Percentiles rank a stretch among this genome's conserved stretches.
phyloP scores from a whole-genome alignment of 169 alveolate genomes.

The Plasmodium falciparum region DNA sequence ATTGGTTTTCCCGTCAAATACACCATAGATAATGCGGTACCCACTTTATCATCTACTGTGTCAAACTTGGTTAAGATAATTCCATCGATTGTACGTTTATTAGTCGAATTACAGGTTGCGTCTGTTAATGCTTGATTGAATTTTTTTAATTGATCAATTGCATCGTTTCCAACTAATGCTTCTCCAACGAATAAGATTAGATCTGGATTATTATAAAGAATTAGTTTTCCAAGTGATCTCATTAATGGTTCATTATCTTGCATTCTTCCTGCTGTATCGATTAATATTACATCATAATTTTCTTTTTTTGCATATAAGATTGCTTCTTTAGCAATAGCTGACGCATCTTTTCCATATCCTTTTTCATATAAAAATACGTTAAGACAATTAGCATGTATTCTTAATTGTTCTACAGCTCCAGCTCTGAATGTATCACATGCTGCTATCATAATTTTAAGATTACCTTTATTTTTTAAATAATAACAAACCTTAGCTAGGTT shows the following conservation, averaged over 20 bases:
- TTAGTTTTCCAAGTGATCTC: slow-evolving; percentile 97
- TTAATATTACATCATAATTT: slow-evolving; percentile 96
- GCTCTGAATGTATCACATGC: slow-evolving; percentile 99
- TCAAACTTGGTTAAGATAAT: slow-evolving; percentile 98
- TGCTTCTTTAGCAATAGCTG: slow-evolving; percentile 97
- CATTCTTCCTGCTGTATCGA: slow-evolving; percentile 99
- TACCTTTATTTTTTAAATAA: slow-evolving; percentile 95
- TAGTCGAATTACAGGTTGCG: slow-evolving; percentile 68
- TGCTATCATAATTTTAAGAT: slow-evolving; percentile 95
- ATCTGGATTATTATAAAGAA: slow-evolving; percentile 97
- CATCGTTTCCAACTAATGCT: slow-evolving; percentile 99
- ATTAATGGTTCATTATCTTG: slow-evolving; percentile 99
- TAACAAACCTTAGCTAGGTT: slow-evolving; percentile 98
- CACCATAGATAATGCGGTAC: slow-evolving; percentile 99
- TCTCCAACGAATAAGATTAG: slow-evolving; percentile 99
- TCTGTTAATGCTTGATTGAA: slow-evolving; percentile 92
- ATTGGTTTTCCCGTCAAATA: slow-evolving; percentile 99
- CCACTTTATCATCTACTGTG: slow-evolving; percentile 99
- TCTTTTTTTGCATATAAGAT: slow-evolving; percentile 92
- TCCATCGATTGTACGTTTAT: slow-evolving; percentile 99
- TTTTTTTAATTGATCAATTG: slow-evolving; percentile 97
- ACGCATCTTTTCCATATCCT: slow-evolving; percentile 99
- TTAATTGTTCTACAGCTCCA: slow-evolving; percentile 99
- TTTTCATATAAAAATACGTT: slow-evolving; percentile 97
- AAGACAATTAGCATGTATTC: slow-evolving; percentile 96